phyloP scores from a whole-genome alignment of 371 early-diverging fungal species.

The Lichtheimia corymbifera region DNA sequence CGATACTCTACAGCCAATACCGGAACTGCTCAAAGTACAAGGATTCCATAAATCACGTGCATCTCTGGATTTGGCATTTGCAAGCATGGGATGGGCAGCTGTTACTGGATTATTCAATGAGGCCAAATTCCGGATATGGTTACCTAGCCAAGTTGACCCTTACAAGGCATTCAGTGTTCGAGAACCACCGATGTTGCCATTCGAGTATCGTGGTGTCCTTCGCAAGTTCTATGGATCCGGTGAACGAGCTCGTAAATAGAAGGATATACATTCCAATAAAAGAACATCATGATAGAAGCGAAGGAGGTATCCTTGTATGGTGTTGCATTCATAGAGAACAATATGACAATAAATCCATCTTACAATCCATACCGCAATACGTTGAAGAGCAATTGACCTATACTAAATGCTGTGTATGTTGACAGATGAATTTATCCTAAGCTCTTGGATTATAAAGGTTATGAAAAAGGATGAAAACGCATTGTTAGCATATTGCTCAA shows the following conservation, averaged over 20 bases:
- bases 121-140: slow-evolving; percentile 52
- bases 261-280: no score
- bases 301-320: no score
- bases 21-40: slow-evolving; percentile 30
- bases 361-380: no score
- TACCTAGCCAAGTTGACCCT: slow-evolving; percentile 48
- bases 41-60: slow-evolving; percentile 54
- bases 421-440: no score
- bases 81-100: slow-evolving; percentile 72
- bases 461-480: no score
- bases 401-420: no score
- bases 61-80: slow-evolving; percentile 61
- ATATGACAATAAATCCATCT: no score
- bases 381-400: no score
- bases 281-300: no score
- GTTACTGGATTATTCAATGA: slow-evolving; percentile 54
- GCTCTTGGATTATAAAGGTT: no score
- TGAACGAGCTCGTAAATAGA: slow-evolving; percentile 30
- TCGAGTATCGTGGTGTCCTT: slow-evolving; percentile 54
- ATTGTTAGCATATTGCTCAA: no score
- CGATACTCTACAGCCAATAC: slow-evolving; percentile 25
- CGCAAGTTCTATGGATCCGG: slow-evolving; percentile 53
- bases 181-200: slow-evolving; percentile 63
- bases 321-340: no score
- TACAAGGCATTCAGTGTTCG: slow-evolving; percentile 46